Evolutionary conservation across 2,329 filamentous ascomycete genomes (phyloP).

Genomic region (Zalaria obscura): DNA sequence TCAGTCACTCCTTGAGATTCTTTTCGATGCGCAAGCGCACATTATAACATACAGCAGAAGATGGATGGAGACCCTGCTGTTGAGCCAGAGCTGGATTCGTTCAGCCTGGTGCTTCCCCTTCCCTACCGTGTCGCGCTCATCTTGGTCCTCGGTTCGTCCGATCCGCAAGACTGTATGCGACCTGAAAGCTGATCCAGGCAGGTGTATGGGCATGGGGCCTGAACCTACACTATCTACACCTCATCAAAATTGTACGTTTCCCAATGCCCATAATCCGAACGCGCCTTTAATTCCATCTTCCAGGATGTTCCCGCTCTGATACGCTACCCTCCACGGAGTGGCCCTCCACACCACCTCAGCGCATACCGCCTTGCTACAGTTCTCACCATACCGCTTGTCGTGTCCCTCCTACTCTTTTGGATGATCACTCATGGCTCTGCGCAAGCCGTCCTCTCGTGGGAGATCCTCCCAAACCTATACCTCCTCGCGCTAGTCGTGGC

Average conservation of each 20-base stretch:
- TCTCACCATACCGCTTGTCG: constrained; percentile 54
- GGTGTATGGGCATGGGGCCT: constrained; percentile 91
- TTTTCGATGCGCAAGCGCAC: no score
- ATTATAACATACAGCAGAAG: no score
- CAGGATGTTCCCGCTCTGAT: constrained; percentile 74
- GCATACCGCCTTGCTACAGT: constrained; percentile 74
- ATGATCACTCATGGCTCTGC: constrained; percentile 56
- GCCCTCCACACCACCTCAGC: constrained; percentile 63
- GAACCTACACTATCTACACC: constrained; percentile 76
- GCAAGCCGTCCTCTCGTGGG: constrained; percentile 58
- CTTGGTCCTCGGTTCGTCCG: constrained; percentile 58
- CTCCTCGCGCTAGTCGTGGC: constrained; percentile 57
- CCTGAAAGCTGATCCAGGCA: constrained; percentile 21
- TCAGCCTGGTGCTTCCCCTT: constrained; percentile 75
- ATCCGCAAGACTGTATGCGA: not conserved
- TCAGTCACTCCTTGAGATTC: no score
- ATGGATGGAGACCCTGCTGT: constrained; percentile 66
- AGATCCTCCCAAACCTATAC: constrained; percentile 76
- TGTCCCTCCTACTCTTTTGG: constrained; percentile 77
- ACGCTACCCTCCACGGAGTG: constrained; percentile 66
- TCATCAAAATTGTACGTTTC: constrained; percentile 53
- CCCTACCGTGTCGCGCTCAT: constrained; percentile 83
- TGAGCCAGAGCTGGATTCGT: constrained; percentile 58
- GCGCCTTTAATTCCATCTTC: not conserved
- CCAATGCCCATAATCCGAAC: constrained; percentile 4